These are phyloP conservation scores for Scutellaria galericulata DNA, from an alignment of 257 asterid genomes.

Conservation along the genomic window DNA sequence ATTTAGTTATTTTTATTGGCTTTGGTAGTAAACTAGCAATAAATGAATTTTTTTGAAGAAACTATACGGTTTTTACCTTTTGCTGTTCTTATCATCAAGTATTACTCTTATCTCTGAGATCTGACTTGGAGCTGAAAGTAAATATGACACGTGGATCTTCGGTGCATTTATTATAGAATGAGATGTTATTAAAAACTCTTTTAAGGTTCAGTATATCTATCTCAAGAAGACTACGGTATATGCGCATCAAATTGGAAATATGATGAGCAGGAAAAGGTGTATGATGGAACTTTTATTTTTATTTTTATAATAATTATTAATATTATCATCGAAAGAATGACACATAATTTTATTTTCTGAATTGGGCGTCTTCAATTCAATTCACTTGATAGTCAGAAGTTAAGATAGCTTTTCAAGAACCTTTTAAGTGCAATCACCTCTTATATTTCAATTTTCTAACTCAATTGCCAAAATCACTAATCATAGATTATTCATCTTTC, in stretches of 20 bases:
- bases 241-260: slow-evolving; percentile 2
- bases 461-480: not conserved
- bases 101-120: not conserved
- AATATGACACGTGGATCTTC: not conserved
- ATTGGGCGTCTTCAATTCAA: too few species aligned
- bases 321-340: too few species aligned
- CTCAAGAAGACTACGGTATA: not conserved
- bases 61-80: not conserved
- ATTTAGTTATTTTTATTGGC: not conserved
- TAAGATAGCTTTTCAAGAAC: not conserved
- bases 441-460: not conserved
- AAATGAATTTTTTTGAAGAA: not conserved
- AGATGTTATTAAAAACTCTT: not conserved
- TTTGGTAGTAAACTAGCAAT: not conserved
- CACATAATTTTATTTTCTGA: too few species aligned
- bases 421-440: slow-evolving; percentile 7
- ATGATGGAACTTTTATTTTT: too few species aligned
- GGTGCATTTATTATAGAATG: slow-evolving; percentile 2
- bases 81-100: not conserved
- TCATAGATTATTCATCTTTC: slow-evolving; percentile 10
- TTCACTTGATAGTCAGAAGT: not conserved
- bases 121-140: slow-evolving; percentile 3
- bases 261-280: slow-evolving; percentile 14
- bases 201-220: not conserved
- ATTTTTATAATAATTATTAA: too few species aligned